Evolutionary conservation across 1,139 yeast species (phyloP), one percentile per base, ranked within the genome.

Genomic region (Geotrichum siamense): DNA sequence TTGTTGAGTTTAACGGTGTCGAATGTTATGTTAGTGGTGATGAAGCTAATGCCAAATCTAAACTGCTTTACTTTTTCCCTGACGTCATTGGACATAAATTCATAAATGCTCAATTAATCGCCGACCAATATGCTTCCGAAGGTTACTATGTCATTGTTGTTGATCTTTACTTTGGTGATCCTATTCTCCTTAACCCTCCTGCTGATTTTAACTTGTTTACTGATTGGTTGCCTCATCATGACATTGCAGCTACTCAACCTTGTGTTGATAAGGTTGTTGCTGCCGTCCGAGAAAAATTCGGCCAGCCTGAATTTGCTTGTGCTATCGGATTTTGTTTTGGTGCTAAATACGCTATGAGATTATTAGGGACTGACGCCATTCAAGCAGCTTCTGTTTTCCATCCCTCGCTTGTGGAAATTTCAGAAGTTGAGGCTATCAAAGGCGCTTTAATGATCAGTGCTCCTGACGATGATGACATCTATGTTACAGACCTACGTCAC

Each of bases 291-390:
- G 54, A 58, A 27, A 75, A 72, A 44, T 60, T 64, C 43, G 58
- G 61, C 32, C 60, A 66, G 3, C 81, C 84, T 9, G 65, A 71
- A 45, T 77, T 71, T 53, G 50, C 81, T 22, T 79, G 72, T 41
- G 76, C 77, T 16, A 65, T 82, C 44, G 96, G 96, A 16, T 79
- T 84, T 70, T 87, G 96, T 67, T 86, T 71, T 55, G 96, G 96
- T 56, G 95, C 87, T 41, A 81, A 79, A 61, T 78, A 68, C 52
- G 77, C 73, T 23, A 58, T 81, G 39, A 76, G 72, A 48, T 71
- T 79, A 46, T 64, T 81, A 41, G 64, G 74, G 1, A 67, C 58
- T 21, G 80, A 79, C 19, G 53, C 63, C 21, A 61, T 76, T 23
- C 55, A 78, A 49, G 82, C 71, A 26, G 86, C 75, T 53, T 93